These are phyloP conservation scores for Hypoxylon sp. DNA, from an alignment of 2,329 filamentous ascomycete species.

Conservation along the genomic window DNA sequence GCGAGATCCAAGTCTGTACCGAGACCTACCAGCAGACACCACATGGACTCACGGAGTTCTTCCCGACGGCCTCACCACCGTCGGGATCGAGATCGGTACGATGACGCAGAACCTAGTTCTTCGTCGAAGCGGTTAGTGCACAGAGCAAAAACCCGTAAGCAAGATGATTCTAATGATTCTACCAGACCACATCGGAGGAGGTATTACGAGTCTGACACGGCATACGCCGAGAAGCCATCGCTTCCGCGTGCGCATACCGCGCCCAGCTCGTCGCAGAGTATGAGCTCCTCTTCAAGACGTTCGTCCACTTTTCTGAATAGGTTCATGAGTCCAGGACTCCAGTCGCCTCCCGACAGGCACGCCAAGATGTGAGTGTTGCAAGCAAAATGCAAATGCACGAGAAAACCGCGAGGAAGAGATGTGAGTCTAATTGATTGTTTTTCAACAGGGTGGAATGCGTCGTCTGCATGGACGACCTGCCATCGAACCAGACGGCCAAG, in stretches of 20 bases:
- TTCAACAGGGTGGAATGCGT: slow-evolving; percentile 76
- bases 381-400: slow-evolving; percentile 26
- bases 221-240: slow-evolving; percentile 53
- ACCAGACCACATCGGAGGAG: slow-evolving; percentile 48
- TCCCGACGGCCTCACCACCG: slow-evolving; percentile 46
- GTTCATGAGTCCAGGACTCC: slow-evolving; percentile 52
- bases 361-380: slow-evolving; percentile 50
- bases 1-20: slow-evolving; percentile 44
- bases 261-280: slow-evolving; percentile 56
- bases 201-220: slow-evolving; percentile 54
- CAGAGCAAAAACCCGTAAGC: slow-evolving; percentile 3
- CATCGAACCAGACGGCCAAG: slow-evolving; percentile 74
- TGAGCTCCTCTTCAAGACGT: slow-evolving; percentile 57
- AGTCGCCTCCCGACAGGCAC: slow-evolving; percentile 49
- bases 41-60: slow-evolving; percentile 49
- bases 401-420: slow-evolving; percentile 44
- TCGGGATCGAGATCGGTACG: slow-evolving; percentile 45
- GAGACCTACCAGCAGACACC: slow-evolving; percentile 44
- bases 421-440: slow-evolving; percentile 36
- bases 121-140: slow-evolving; percentile 54
- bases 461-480: slow-evolving; percentile 79
- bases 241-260: slow-evolving; percentile 56
- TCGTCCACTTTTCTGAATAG: slow-evolving; percentile 56
- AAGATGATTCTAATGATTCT: slow-evolving; percentile 36
- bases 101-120: slow-evolving; percentile 49